A percentile compares a stretch with the other conserved stretches of the same genome.
These are phyloP conservation scores for Aspergillus sp. DNA, from an alignment of 2,329 filamentous ascomycete genomes.

Conservation along the genomic window DNA sequence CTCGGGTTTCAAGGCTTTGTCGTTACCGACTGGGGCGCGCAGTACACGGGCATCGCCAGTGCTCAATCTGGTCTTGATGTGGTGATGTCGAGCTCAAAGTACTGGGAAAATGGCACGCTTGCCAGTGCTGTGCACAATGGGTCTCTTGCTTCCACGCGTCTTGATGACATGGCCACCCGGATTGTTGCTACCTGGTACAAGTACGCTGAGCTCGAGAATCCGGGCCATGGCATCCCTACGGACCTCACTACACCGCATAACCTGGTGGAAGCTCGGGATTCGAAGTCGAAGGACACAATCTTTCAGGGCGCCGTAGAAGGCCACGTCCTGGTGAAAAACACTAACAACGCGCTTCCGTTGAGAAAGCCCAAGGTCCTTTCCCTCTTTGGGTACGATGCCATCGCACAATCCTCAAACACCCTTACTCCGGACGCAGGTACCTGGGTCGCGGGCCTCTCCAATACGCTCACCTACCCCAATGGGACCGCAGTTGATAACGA, in stretches of 20 bases:
- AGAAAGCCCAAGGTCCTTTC: slow-evolving; percentile 36
- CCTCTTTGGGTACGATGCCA: slow-evolving; percentile 61
- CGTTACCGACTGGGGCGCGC: slow-evolving; percentile 75
- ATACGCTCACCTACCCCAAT: slow-evolving; percentile 10
- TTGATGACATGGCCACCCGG: slow-evolving; percentile 16
- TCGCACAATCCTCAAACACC: slow-evolving; percentile 7
- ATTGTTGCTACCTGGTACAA: slow-evolving; percentile 15
- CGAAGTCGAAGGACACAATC: slow-evolving; percentile 26
- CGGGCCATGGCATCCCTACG: slow-evolving; percentile 29
- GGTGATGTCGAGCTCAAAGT: background rate
- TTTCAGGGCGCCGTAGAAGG: slow-evolving; percentile 56
- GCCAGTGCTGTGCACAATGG: slow-evolving; percentile 12
- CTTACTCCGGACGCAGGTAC: background rate
- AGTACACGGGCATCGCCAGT: slow-evolving; percentile 66
- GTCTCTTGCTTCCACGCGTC: background rate
- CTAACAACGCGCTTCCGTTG: slow-evolving; percentile 50
- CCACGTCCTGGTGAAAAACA: slow-evolving; percentile 58
- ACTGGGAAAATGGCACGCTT: slow-evolving; percentile 22
- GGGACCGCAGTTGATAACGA: background rate
- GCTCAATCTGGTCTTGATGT: slow-evolving; percentile 40
- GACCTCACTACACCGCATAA: slow-evolving; percentile 48
- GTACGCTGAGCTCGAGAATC: slow-evolving; percentile 26
- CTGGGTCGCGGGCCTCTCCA: background rate
- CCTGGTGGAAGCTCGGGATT: slow-evolving; percentile 54
- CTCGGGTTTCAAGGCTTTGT: slow-evolving; percentile 74